Conservation (phyloP, 805 yeast species). For the Millerozyma acaciae region DNA sequence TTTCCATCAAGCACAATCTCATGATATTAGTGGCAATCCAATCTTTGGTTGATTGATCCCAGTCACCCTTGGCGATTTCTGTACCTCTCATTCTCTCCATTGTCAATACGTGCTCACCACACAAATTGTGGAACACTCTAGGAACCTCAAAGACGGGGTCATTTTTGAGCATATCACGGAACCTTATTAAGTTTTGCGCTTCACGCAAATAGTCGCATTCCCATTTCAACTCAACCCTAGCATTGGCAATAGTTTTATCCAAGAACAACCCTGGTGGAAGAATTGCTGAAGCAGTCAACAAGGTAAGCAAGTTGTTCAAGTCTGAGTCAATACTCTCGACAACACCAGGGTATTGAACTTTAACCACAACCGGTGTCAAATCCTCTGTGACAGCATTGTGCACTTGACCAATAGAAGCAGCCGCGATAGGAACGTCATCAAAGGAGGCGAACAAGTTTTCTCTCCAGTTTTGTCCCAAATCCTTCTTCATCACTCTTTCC, state of each 20-base stretch:
- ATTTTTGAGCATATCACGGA: slow-evolving; percentile 52
- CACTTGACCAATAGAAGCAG: slow-evolving; percentile 95
- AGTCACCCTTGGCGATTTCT: slow-evolving; percentile 73
- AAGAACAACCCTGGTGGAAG: slow-evolving; percentile 89
- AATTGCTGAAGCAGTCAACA: slow-evolving; percentile 80
- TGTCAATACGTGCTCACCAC: slow-evolving; percentile 80
- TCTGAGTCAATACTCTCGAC: slow-evolving; percentile 92
- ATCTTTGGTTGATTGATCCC: slow-evolving; percentile 70
- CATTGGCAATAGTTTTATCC: slow-evolving; percentile 89
- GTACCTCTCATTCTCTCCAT: slow-evolving; percentile 85
- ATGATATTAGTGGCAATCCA: slow-evolving; percentile 83
- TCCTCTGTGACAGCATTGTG: slow-evolving; percentile 73
- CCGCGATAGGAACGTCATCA: slow-evolving; percentile 89
- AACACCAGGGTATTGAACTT: slow-evolving; percentile 97
- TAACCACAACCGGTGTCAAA: slow-evolving; percentile 79
- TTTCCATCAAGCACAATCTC: slow-evolving; percentile 82
- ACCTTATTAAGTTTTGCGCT: slow-evolving; percentile 69
- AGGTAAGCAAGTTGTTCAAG: slow-evolving; percentile 74
- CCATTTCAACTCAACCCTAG: slow-evolving; percentile 91
- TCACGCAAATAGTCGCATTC: slow-evolving; percentile 95
- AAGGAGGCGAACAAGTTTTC: slow-evolving; percentile 60
- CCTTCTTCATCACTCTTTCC: slow-evolving; percentile 64
- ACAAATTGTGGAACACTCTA: slow-evolving; percentile 66
- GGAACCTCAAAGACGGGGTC: slow-evolving; percentile 76
- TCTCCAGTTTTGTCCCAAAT: slow-evolving; percentile 81